These are phyloP conservation scores for Apodospora peruviana DNA, from an alignment of 495 filamentous ascomycete species.

Conservation along the genomic window DNA sequence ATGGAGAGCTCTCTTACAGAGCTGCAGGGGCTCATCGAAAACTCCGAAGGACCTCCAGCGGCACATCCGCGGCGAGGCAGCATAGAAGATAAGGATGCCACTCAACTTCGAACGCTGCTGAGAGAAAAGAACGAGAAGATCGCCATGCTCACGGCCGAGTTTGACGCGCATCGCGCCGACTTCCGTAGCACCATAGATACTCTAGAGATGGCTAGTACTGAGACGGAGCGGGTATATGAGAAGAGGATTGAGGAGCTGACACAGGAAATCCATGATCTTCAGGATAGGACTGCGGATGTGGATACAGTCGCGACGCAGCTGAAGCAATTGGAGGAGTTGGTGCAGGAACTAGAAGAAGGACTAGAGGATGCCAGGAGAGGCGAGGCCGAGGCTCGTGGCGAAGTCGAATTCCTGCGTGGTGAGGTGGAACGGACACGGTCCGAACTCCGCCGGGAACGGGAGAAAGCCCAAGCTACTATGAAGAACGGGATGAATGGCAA, in stretches of 20 bases:
- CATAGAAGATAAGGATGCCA: constrained; percentile 71
- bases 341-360: constrained; percentile 94
- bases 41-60: constrained; percentile 35
- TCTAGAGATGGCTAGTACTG: constrained; percentile 88
- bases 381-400: constrained; percentile 93
- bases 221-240: constrained; percentile 97
- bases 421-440: constrained; percentile 92
- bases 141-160: constrained; percentile 82
- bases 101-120: constrained; percentile 72
- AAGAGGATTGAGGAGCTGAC: constrained; percentile 84
- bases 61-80: constrained; percentile 38
- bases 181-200: constrained; percentile 97
- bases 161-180: constrained; percentile 91
- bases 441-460: constrained; percentile 83
- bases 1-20: constrained; percentile 77
- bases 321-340: constrained; percentile 91
- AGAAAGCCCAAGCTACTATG: constrained; percentile 67
- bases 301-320: constrained; percentile 84
- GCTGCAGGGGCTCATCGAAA: constrained; percentile 63
- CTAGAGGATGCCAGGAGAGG: constrained; percentile 91
- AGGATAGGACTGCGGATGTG: constrained; percentile 80
- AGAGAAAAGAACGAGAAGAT: constrained; percentile 98
- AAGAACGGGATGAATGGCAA: constrained; percentile 47
- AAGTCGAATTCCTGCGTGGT: constrained; percentile 92
- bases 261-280: constrained; percentile 74